Percentiles rank a stretch among this genome's conserved stretches.
Evolutionary conservation across 75 land plant genomes (phyloP).

Genomic region (Pinus tabuliformis): DNA sequence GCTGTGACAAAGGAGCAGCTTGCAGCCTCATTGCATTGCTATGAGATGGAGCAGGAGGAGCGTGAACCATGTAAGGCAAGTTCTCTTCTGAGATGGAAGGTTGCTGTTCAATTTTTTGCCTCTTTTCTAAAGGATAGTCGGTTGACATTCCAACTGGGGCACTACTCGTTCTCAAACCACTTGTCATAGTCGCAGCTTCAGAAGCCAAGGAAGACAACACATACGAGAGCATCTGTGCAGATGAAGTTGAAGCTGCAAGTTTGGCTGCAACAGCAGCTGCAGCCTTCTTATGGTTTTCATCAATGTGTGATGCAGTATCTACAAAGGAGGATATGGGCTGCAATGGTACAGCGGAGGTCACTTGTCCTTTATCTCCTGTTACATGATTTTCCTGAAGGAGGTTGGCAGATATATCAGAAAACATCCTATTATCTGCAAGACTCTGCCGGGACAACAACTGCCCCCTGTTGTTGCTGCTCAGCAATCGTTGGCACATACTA

Average conservation of each 20-base stretch:
- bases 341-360: slow-evolving; percentile 31
- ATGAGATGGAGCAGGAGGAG: slow-evolving; percentile 17
- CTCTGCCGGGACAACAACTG: slow-evolving; percentile 12
- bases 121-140: slow-evolving; percentile 13
- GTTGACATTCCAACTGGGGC: slow-evolving; percentile 11
- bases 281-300: slow-evolving; percentile 25
- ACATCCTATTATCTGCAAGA: slow-evolving; percentile 16
- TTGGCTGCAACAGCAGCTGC: slow-evolving; percentile 95
- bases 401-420: slow-evolving; percentile 16
- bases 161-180: slow-evolving; percentile 23
- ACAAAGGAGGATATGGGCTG: slow-evolving; percentile 14
- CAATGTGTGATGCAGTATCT: slow-evolving; percentile 14
- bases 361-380: slow-evolving; percentile 22
- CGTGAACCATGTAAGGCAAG: slow-evolving; percentile 10
- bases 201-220: slow-evolving; percentile 92
- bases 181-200: slow-evolving; percentile 45
- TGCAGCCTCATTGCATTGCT: slow-evolving; percentile 11
- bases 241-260: slow-evolving; percentile 86
- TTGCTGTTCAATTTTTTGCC: slow-evolving; percentile 26
- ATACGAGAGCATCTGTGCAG: slow-evolving; percentile 79
- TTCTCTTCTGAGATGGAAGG: slow-evolving; percentile 19
- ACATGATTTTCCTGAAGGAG: slow-evolving; percentile 9
- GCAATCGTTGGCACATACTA: slow-evolving; percentile 53
- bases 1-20: slow-evolving; percentile 19
- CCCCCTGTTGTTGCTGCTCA: slow-evolving; percentile 24